Conservation (phyloP, 345 rosid genomes). For the Linum trigynum region DNA sequence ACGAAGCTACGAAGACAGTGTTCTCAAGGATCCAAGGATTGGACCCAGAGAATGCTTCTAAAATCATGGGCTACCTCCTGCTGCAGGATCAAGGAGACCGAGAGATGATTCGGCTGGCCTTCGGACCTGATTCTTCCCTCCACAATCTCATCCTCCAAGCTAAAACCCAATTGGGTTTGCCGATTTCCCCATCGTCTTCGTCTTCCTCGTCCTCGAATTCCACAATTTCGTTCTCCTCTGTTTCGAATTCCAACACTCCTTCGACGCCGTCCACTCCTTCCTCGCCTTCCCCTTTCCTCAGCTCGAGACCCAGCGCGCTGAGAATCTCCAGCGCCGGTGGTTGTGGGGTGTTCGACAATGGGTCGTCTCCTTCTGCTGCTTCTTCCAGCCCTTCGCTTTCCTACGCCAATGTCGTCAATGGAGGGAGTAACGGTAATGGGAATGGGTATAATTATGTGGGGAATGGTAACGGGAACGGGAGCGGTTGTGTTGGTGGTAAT, state of each 20-base stretch:
- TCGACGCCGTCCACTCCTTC: slow-evolving; percentile 2
- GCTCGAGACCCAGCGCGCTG: slow-evolving; percentile 14
- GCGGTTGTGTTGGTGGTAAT: not conserved
- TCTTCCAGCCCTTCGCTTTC: not conserved
- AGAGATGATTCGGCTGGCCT: slow-evolving; percentile 9
- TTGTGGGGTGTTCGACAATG: slow-evolving; percentile 3
- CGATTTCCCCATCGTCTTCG: not conserved
- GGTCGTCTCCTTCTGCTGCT: too few relatives aligned
- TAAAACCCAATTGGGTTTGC: slow-evolving; percentile 3
- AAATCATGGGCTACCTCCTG: slow-evolving; percentile 10
- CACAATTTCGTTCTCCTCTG: not conserved
- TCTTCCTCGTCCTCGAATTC: not conserved
- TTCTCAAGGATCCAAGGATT: slow-evolving; percentile 3
- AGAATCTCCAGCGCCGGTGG: slow-evolving; percentile 10
- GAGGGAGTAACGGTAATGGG: not conserved
- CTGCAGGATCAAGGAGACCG: slow-evolving; percentile 5
- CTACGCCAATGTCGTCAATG: not conserved
- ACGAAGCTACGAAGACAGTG: slow-evolving; percentile 4
- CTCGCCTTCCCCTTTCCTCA: not conserved
- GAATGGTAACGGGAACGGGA: not conserved
- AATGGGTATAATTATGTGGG: not conserved
- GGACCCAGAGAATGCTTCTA: slow-evolving; percentile 7
- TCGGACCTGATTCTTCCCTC: slow-evolving; percentile 1
- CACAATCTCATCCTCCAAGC: slow-evolving; percentile 4
- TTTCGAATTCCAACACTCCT: slow-evolving; percentile 9